Conservation (phyloP, 2,329 filamentous ascomycete species). For the Xylariomycetidae sp. region DNA sequence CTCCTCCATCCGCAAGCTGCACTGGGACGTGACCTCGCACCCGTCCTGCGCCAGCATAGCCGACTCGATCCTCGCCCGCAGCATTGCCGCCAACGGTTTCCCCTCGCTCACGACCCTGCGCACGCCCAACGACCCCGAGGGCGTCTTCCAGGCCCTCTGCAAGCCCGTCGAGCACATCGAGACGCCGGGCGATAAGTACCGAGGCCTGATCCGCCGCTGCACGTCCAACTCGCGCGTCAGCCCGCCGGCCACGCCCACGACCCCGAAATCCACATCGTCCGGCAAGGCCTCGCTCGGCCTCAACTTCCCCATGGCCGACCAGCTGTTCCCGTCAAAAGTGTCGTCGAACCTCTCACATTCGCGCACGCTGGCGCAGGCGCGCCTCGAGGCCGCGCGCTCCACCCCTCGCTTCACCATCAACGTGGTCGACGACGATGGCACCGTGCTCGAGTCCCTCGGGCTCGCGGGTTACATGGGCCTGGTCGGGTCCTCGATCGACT, state of each 20-base stretch:
- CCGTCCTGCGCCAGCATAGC: slow-evolving; percentile 44
- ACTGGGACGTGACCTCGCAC: slow-evolving; percentile 60
- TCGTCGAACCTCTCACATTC: slow-evolving; percentile 45
- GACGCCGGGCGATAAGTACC: slow-evolving; percentile 45
- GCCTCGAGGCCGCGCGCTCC: slow-evolving; percentile 55
- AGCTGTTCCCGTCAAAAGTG: slow-evolving; percentile 22
- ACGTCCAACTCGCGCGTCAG: slow-evolving; percentile 15
- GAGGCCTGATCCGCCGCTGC: slow-evolving; percentile 22
- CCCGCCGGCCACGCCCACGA: slow-evolving; percentile 30
- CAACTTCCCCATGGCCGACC: slow-evolving; percentile 20
- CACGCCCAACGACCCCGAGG: slow-evolving; percentile 65
- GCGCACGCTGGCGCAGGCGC: slow-evolving; percentile 60
- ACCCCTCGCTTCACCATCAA: slow-evolving; percentile 54
- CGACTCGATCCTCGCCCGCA: slow-evolving; percentile 57
- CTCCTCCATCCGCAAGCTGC: slow-evolving; percentile 45
- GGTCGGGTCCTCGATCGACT: slow-evolving; percentile 53
- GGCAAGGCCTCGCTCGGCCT: slow-evolving; percentile 13
- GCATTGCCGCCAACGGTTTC: slow-evolving; percentile 59
- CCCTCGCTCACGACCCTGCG: slow-evolving; percentile 57
- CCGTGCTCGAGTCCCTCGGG: slow-evolving; percentile 45
- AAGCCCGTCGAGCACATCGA: slow-evolving; percentile 54
- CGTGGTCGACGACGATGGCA: slow-evolving; percentile 49
- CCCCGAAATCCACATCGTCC: slow-evolving; percentile 18
- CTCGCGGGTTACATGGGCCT: slow-evolving; percentile 60
- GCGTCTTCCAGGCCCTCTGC: slow-evolving; percentile 65